Percentiles rank a stretch among this genome's conserved stretches.
Conservation (phyloP, 192 early-diverging fungal species). For the Phycomyces blakesleeanus region DNA sequence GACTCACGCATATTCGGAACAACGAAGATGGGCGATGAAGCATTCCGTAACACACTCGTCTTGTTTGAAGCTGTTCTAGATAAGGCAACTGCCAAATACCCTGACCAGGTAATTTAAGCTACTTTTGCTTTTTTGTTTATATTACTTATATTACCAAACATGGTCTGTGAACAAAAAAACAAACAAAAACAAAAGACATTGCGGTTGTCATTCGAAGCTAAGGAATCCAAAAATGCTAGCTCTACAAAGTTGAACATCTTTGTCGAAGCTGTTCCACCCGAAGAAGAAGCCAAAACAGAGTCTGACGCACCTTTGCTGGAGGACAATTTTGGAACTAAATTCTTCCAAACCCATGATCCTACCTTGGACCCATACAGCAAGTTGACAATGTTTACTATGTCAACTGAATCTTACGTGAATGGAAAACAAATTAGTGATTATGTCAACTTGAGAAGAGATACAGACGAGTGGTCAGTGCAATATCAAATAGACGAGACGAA, state of each 20-base stretch:
- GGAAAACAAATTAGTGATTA: too few relatives aligned
- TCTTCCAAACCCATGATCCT: too few relatives aligned
- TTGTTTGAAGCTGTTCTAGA: slow-evolving; percentile 65
- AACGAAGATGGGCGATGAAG: slow-evolving; percentile 59
- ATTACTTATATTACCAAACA: not conserved
- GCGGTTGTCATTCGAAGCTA: slow-evolving; percentile 52
- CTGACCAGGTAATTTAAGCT: slow-evolving; percentile 36
- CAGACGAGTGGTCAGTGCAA: slow-evolving; percentile 19
- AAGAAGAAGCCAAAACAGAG: slow-evolving; percentile 13
- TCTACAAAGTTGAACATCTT: slow-evolving; percentile 37
- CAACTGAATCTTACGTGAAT: too few relatives aligned
- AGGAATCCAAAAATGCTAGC: not conserved
- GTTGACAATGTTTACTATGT: too few relatives aligned
- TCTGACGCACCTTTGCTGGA: not conserved
- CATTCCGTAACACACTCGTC: slow-evolving; percentile 62
- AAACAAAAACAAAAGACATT: slow-evolving; percentile 28
- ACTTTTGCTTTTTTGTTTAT: not conserved
- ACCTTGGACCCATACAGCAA: too few relatives aligned
- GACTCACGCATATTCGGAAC: slow-evolving; percentile 75
- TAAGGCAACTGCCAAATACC: slow-evolving; percentile 52
- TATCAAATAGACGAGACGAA: slow-evolving; percentile 14
- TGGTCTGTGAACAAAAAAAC: not conserved
- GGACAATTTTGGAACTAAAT: not conserved
- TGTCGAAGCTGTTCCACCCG: slow-evolving; percentile 47
- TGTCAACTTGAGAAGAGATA: not conserved